Percentiles rank a stretch among this genome's conserved stretches.
Conservation (phyloP, 2,329 filamentous ascomycete species). For the Apiospora hydei region DNA sequence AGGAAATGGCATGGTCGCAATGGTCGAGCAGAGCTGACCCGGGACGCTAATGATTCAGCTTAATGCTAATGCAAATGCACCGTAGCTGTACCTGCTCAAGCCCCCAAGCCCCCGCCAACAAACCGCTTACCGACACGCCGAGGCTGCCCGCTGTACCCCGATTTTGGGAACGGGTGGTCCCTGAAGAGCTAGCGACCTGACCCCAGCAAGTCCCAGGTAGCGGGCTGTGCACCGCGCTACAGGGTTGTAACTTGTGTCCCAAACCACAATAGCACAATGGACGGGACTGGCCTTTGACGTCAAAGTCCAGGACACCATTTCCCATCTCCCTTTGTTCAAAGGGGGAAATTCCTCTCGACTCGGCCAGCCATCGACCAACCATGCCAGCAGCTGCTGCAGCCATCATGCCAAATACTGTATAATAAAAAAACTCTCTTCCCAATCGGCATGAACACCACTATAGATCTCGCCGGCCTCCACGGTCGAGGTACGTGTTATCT, state of each 20-base stretch:
- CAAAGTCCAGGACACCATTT: constrained; percentile 9
- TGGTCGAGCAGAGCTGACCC: neutral
- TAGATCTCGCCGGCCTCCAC: constrained; percentile 12
- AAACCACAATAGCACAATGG: neutral
- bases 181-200: neutral
- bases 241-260: neutral
- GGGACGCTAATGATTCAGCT: constrained; percentile 7
- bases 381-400: too few relatives aligned
- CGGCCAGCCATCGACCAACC: neutral
- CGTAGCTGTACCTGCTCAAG: neutral
- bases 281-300: neutral
- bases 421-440: neutral
- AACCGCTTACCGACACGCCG: neutral
- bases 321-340: constrained; percentile 7
- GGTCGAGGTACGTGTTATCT: constrained; percentile 19
- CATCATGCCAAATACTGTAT: neutral
- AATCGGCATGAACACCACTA: constrained; percentile 20
- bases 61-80: neutral
- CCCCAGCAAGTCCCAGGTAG: neutral
- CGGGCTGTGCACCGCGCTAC: neutral
- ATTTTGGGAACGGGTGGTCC: constrained; percentile 2
- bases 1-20: neutral
- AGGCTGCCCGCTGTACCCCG: neutral
- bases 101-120: neutral
- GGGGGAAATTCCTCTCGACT: neutral